A percentile compares a stretch with the other conserved stretches of the same genome.
phyloP scores from a whole-genome alignment of 1,284 basidiomycete species.

The Stygiomarasmius scandens region DNA sequence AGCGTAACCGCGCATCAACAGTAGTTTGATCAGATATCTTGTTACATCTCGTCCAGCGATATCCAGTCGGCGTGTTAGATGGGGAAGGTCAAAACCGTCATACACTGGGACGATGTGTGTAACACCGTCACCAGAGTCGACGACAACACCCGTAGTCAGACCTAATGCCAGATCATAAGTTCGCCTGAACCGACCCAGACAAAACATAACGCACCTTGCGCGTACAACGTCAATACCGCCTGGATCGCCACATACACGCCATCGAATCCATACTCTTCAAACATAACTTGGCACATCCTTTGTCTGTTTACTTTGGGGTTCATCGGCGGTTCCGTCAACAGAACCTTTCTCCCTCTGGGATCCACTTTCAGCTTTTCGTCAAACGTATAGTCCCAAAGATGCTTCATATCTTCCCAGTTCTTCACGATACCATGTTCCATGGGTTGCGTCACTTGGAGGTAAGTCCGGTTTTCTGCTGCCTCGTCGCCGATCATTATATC shows the following conservation, averaged over 20 bases:
- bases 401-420: conserved; percentile 99
- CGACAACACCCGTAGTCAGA: conserved; percentile 96
- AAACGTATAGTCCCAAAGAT: conserved; percentile 99
- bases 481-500: conserved; percentile 99
- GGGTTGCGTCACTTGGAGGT: conserved; percentile 95
- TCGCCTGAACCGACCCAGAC: neutral
- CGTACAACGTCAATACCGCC: conserved; percentile 96
- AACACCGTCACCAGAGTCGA: conserved; percentile 98
- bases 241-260: conserved; percentile 98
- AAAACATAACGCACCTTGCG: conserved; percentile 74
- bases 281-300: conserved; percentile 98
- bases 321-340: conserved; percentile 99
- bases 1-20: conserved; percentile 98
- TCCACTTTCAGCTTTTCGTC: conserved; percentile 93
- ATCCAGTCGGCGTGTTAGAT: conserved; percentile 92
- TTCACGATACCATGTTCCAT: conserved; percentile 99
- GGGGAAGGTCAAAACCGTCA: conserved; percentile 94
- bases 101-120: conserved; percentile 99
- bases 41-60: conserved; percentile 99
- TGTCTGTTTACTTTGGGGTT: conserved; percentile 94
- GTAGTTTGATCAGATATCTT: conserved; percentile 96
- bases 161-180: conserved; percentile 51
- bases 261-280: conserved; percentile 96
- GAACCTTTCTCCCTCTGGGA: conserved; percentile 85
- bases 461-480: conserved; percentile 92